These are phyloP conservation scores for Sporisorium iseilematis-ciliati DNA, from an alignment of 1,284 basidiomycete species.

Conservation along the genomic window DNA sequence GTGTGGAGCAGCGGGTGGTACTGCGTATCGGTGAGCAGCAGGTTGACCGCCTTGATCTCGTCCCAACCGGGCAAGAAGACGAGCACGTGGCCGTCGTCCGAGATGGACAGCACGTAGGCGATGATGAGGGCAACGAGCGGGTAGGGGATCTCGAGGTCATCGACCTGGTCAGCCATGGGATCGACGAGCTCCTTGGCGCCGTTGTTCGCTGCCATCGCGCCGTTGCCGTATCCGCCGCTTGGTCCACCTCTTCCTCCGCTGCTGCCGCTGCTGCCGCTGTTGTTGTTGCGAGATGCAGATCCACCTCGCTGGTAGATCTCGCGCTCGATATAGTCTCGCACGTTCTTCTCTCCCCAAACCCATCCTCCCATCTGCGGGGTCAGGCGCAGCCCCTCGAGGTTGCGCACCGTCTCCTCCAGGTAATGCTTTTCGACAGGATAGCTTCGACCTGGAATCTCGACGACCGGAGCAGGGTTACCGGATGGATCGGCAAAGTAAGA, in stretches of 20 bases:
- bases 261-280: conserved; percentile 6
- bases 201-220: conserved; percentile 41
- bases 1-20: conserved; percentile 72
- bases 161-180: conserved; percentile 70
- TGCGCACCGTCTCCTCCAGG: conserved; percentile 80
- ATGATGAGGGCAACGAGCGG: conserved; percentile 86
- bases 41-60: conserved; percentile 86
- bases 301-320: conserved; percentile 72
- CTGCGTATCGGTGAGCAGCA: conserved; percentile 74
- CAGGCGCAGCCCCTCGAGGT: conserved; percentile 49
- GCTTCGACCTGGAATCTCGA: conserved; percentile 90
- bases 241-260: conserved; percentile 6
- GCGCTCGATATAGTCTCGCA: conserved; percentile 80
- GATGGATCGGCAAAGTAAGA: conserved; percentile 80
- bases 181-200: conserved; percentile 58
- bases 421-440: conserved; percentile 87
- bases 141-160: conserved; percentile 85
- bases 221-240: conserved; percentile 33
- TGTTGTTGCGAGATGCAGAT: conserved; percentile 19
- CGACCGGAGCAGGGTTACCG: conserved; percentile 77
- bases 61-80: conserved; percentile 94
- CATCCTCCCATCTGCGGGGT: conserved; percentile 73
- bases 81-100: conserved; percentile 87
- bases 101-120: conserved; percentile 80
- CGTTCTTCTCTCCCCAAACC: conserved; percentile 82